Evolutionary conservation across 306 rosid species (phyloP), one percentile per base, ranked within the genome.

Genomic region (Lathyrus aphaca): DNA sequence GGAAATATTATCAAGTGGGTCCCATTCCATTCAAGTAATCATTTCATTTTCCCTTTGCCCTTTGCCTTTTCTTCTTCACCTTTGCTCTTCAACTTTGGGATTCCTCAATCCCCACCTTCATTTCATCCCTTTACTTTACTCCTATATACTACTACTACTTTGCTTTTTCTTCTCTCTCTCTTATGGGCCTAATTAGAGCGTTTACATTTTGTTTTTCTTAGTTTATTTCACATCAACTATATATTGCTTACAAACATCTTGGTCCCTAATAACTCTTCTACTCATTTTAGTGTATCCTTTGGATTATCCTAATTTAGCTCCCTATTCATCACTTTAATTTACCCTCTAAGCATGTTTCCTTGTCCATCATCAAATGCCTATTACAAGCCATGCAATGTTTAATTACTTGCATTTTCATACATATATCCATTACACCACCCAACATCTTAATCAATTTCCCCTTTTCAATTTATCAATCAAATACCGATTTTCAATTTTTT

Each of bases 21-120:
- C 91, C 96, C 80, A 1, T 69, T 79, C 51, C 95, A 81, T 92
- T 92, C 96, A 86, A 29, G 81, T 87, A 80, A 89, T 89, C 90
- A 89, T 91, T 88, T 82, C 91, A 14, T 80, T 84, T 82, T 73
- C 66, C 78, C 91, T 86, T 85, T 84, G 60, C 35, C 32, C 60
- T 54, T 54, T 54, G 88, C 91, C 86, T 84, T 87, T 87, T 77
- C 74, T 78, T 72, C 84, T 83, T 73, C 87, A 73, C 74, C 89
- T 86, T 85, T 83, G 82, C 82, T 38, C 76, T 69, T 54, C 53
- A 77, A 74, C 91, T 82, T 88, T 68, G 91, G 86, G 91, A 86
- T 86, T 78, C 84, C 88, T 76, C 76, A 71, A 39, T 27, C 50
- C 66, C 69, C 73, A 54, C 71, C 50, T 14, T 3, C 10, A 6